phyloP scores from a whole-genome alignment of 345 rosid genomes.

The Turnera subulata region DNA sequence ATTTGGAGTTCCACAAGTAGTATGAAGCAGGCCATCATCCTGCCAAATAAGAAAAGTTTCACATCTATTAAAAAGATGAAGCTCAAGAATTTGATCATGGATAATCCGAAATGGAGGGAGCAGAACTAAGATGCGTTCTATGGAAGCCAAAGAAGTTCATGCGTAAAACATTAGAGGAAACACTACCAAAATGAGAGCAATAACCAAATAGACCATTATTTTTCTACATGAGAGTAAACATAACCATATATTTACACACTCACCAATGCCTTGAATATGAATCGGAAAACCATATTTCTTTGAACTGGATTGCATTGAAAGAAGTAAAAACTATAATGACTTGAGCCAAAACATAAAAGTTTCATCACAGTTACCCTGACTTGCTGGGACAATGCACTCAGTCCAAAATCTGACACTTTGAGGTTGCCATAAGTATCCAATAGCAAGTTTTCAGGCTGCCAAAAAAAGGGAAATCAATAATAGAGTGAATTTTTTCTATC shows the following conservation, averaged over 20 bases:
- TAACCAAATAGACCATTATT: no score
- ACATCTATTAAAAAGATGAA: not conserved
- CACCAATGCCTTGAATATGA: no score
- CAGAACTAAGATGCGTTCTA: no score
- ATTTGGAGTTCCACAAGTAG: slow-evolving; percentile 96
- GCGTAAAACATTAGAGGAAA: no score
- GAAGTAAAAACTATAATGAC: not conserved
- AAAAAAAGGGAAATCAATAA: slow-evolving; percentile 18
- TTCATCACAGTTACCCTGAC: slow-evolving; percentile 61
- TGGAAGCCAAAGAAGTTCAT: no score
- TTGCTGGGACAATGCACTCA: slow-evolving; percentile 95
- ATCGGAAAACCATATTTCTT: no score
- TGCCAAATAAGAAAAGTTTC: slow-evolving; percentile 22
- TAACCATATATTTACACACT: no score
- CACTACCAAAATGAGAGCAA: no score
- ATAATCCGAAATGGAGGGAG: no score
- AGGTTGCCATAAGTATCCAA: slow-evolving; percentile 85
- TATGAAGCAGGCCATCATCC: slow-evolving; percentile 98
- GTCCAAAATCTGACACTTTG: slow-evolving; percentile 94
- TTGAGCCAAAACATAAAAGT: not conserved
- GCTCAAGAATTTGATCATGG: no score
- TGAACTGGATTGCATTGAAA: not conserved
- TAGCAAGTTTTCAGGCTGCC: slow-evolving; percentile 90
- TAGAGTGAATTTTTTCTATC: slow-evolving; percentile 2
- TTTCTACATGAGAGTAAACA: no score